A percentile compares a stretch with the other conserved stretches of the same genome.
Evolutionary conservation across 768 basidiomycete genomes (phyloP).

Genomic region (Sporobolomyces roseus): DNA sequence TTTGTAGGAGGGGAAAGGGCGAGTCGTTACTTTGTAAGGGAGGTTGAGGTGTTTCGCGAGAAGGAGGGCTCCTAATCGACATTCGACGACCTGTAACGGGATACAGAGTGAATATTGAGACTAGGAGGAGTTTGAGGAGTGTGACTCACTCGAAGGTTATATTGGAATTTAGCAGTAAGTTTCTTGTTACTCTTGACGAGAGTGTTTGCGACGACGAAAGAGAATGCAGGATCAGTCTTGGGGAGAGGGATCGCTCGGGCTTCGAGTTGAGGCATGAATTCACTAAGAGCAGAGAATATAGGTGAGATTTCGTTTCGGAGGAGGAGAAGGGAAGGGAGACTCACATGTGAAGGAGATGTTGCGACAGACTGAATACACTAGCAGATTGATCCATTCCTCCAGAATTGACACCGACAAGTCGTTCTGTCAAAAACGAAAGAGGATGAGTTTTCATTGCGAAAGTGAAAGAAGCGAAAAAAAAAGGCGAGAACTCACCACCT

Average conservation of each 20-base stretch:
- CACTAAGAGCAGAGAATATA: constrained; percentile 57
- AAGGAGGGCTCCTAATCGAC: constrained; percentile 70
- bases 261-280: constrained; percentile 70
- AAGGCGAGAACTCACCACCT: constrained; percentile 61
- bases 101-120: not conserved
- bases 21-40: constrained; percentile 4
- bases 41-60: constrained; percentile 60
- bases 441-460: no score
- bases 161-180: constrained; percentile 67
- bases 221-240: constrained; percentile 46
- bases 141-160: constrained; percentile 62
- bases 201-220: constrained; percentile 75
- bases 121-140: not conserved
- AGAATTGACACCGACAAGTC: constrained; percentile 47
- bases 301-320: not conserved
- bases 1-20: constrained; percentile 35
- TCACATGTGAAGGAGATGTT: constrained; percentile 55
- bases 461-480: no score
- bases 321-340: not conserved
- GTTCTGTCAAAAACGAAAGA: constrained; percentile 16
- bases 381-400: constrained; percentile 81
- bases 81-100: constrained; percentile 68
- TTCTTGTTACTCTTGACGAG: constrained; percentile 77
- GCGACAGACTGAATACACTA: constrained; percentile 69
- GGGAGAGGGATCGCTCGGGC: constrained; percentile 67